phyloP scores from a whole-genome alignment of 1,284 basidiomycete species.

The Macrocybe sp. region DNA sequence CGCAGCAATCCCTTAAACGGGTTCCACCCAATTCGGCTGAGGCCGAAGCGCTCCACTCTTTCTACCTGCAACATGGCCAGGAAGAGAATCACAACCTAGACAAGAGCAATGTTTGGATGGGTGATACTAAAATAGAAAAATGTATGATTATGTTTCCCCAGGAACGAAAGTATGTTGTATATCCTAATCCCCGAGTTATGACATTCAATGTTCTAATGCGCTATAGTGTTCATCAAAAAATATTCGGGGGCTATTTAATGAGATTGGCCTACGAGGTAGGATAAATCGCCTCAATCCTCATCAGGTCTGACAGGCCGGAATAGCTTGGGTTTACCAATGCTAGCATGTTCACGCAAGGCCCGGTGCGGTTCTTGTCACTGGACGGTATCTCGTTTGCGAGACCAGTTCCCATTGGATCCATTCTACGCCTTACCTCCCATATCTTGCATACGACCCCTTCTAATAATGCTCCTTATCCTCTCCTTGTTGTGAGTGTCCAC shows the following conservation, averaged over 20 bases:
- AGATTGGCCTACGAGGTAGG: conserved; percentile 63
- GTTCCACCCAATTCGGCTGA: conserved; percentile 71
- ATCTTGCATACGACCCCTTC: conserved; percentile 54
- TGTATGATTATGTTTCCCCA: conserved; percentile 84
- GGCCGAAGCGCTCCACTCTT: conserved; percentile 61
- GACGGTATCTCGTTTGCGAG: conserved; percentile 76
- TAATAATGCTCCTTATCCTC: conserved; percentile 31
- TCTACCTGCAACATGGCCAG: conserved; percentile 58
- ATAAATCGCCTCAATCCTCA: conserved; percentile 1
- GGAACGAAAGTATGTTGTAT: conserved; percentile 64
- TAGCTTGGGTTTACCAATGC: conserved; percentile 75
- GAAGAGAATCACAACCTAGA: conserved; percentile 20
- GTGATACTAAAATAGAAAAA: conserved; percentile 58
- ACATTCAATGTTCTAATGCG: background rate
- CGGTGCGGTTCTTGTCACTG: conserved; percentile 69
- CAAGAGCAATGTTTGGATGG: conserved; percentile 53
- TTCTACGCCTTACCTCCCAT: conserved; percentile 67
- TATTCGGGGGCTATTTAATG: conserved; percentile 64
- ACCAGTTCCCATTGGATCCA: conserved; percentile 81
- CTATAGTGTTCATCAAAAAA: conserved; percentile 69
- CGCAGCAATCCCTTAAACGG: conserved; percentile 56
- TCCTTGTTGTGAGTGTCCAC: conserved; percentile 43
- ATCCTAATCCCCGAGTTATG: background rate
- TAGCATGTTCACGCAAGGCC: conserved; percentile 63
- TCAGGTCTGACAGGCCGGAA: conserved; percentile 5